phyloP scores from a whole-genome alignment of 768 basidiomycete species.

The Mycena galopus region DNA sequence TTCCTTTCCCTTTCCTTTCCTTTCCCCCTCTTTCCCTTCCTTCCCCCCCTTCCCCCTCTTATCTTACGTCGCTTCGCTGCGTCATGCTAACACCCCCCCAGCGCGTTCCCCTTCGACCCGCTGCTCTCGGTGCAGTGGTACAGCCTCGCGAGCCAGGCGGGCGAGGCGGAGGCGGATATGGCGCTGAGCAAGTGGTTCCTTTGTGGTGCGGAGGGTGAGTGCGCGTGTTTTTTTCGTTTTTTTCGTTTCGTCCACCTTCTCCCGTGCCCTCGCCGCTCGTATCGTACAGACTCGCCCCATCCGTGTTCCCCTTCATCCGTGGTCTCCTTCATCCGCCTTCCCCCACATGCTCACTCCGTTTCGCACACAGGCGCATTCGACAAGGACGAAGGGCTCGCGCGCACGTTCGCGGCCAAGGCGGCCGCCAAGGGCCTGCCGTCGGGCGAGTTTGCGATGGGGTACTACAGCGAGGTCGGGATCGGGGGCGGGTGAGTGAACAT shows the following conservation, averaged over 20 bases:
- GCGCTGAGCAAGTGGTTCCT: conserved; percentile 98
- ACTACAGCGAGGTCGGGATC: conserved; percentile 94
- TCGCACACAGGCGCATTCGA: conserved; percentile 56
- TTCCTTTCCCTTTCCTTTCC: neutral
- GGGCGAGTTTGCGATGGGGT: conserved; percentile 96
- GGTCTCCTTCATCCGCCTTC: no score
- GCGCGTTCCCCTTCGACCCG: conserved; percentile 83
- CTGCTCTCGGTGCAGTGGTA: conserved; percentile 94
- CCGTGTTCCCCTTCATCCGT: no score
- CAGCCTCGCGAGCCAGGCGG: conserved; percentile 82
- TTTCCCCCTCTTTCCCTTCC: neutral
- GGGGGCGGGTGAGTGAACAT: conserved; percentile 74
- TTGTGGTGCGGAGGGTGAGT: conserved; percentile 75
- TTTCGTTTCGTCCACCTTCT: neutral
- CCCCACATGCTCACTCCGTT: no score
- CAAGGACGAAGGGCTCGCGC: conserved; percentile 88
- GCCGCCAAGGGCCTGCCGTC: conserved; percentile 79
- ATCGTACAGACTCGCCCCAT: no score
- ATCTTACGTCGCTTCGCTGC: neutral
- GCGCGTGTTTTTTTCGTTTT: conserved; percentile 49
- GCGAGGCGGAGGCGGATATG: conserved; percentile 96
- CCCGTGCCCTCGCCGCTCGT: no score
- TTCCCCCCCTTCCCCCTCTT: neutral
- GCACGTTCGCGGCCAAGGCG: conserved; percentile 92
- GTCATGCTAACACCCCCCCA: neutral